Percentiles rank a stretch among this genome's conserved stretches.
These are phyloP conservation scores for Geotrichum restrictum DNA, from an alignment of 1,139 yeast genomes.

Conservation along the genomic window DNA sequence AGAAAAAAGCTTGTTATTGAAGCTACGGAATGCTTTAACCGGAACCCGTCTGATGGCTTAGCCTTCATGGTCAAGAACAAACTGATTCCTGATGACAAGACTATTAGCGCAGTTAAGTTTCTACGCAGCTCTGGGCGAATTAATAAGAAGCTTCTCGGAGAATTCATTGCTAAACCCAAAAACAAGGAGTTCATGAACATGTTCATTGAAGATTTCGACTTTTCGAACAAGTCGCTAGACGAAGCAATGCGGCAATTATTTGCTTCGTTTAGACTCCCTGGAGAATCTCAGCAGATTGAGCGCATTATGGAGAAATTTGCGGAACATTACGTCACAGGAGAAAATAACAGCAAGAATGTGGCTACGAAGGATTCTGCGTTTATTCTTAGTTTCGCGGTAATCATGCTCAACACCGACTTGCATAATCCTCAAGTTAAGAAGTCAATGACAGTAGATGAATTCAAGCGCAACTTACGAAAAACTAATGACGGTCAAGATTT, in stretches of 20 bases:
- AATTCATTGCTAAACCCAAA: slow-evolving; percentile 70
- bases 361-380: slow-evolving; percentile 75
- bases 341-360: slow-evolving; percentile 12
- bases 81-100: slow-evolving; percentile 56
- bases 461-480: slow-evolving; percentile 74
- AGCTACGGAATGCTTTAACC: slow-evolving; percentile 71
- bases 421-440: slow-evolving; percentile 72
- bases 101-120: slow-evolving; percentile 66
- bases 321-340: slow-evolving; percentile 56
- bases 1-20: slow-evolving; percentile 67
- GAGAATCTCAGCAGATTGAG: slow-evolving; percentile 95
- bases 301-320: slow-evolving; percentile 85
- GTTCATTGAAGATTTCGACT: slow-evolving; percentile 71
- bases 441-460: slow-evolving; percentile 84
- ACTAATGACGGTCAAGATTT: slow-evolving; percentile 69
- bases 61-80: slow-evolving; percentile 57
- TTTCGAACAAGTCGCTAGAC: slow-evolving; percentile 74
- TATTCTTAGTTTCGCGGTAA: slow-evolving; percentile 84
- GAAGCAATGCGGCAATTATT: slow-evolving; percentile 83
- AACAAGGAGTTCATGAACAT: slow-evolving; percentile 57
- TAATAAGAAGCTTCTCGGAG: slow-evolving; percentile 85
- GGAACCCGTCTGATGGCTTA: slow-evolving; percentile 73
- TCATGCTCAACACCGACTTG: slow-evolving; percentile 87
- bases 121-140: slow-evolving; percentile 73
- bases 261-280: slow-evolving; percentile 89